Base-by-base conservation (phyloP, 805 yeast species). In the Spencermartinsiella europaea region DNA sequence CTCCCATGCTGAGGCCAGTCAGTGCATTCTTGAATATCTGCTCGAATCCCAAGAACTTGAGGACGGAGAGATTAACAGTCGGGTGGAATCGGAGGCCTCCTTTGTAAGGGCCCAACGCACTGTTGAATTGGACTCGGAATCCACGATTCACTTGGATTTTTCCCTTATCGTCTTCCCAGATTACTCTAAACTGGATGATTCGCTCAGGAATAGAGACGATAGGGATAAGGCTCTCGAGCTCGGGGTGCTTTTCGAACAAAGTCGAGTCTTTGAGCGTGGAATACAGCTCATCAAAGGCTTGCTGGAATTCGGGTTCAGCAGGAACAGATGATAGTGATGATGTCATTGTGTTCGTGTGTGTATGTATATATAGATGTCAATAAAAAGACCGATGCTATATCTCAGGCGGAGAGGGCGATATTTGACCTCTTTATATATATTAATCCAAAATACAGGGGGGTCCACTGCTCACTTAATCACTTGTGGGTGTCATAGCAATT, bases 1-100 rank as follows among this genome's bases (percentile, higher is more conserved):
- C 99, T 69, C 99, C 99, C 85, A 91, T 90, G 80, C 83, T 79
- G 62, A 90, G 79, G 64, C 98, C 98, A 61, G 99, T 91, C 64
- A 91, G 77, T 44, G 99, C 98, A 67, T 91, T 91, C 80, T 91
- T 91, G 81, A 91, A 93, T 70, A 89, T 89, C 75, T 91, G 99
- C 77, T 91, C 99, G 71, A 87, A 91, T 63, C 98, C 99, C 65
- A 91, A 78, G 74, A 91, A 91, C 76, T 91, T 91, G 68, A 91
- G 80, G 70, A 91, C 87, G 48, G 96, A 88, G 63, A 91, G 77
- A 74, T 90, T 93, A 61, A 91, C 99, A 47, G 95, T 76, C 63
- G 97, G 97, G 77, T 91, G 98, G 81, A 91, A 85, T 73, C 99
- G 83, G 61, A 91, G 79, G 68, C 99, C 99, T 68, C 99, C 99